phyloP scores from a whole-genome alignment of 768 basidiomycete species.

The Phallus indusiatus region DNA sequence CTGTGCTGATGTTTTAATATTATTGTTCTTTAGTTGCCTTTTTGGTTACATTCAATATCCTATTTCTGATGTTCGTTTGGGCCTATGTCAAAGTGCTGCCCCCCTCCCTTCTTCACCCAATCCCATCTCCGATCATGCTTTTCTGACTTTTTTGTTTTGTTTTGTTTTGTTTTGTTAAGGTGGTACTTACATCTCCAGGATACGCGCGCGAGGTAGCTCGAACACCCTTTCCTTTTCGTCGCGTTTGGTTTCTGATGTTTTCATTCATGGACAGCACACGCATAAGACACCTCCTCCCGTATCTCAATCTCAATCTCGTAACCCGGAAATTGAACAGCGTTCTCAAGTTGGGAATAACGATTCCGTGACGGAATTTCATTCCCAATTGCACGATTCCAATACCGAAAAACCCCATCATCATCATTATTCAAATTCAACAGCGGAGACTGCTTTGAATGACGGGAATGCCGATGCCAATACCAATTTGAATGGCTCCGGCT shows the following conservation, averaged over 20 bases:
- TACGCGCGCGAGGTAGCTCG: not conserved
- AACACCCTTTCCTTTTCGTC: not conserved
- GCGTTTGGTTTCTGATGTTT: not conserved
- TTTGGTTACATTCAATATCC: conserved; percentile 48
- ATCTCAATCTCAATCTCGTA: too few species aligned
- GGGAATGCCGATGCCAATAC: not conserved
- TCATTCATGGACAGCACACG: conserved; percentile 17
- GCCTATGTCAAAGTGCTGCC: conserved; percentile 58
- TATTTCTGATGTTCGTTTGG: conserved; percentile 71
- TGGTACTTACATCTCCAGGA: conserved; percentile 54
- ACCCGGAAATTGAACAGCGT: not conserved
- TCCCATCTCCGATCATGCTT: not conserved
- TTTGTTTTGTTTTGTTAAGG: too few species aligned
- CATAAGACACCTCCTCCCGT: conserved; percentile 16
- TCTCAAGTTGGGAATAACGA: not conserved
- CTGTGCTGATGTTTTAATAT: not conserved
- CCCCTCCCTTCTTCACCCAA: not conserved
- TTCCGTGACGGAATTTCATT: conserved; percentile 1
- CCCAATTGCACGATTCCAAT: not conserved
- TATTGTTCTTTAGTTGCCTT: conserved; percentile 43
- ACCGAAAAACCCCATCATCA: too few species aligned
- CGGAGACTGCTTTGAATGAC: not conserved
- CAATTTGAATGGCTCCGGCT: too few species aligned
- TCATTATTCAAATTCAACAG: too few species aligned
- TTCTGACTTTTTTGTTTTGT: not conserved